Conservation (phyloP, 257 asterid genomes). For the Nyctanthes arbortristis region DNA sequence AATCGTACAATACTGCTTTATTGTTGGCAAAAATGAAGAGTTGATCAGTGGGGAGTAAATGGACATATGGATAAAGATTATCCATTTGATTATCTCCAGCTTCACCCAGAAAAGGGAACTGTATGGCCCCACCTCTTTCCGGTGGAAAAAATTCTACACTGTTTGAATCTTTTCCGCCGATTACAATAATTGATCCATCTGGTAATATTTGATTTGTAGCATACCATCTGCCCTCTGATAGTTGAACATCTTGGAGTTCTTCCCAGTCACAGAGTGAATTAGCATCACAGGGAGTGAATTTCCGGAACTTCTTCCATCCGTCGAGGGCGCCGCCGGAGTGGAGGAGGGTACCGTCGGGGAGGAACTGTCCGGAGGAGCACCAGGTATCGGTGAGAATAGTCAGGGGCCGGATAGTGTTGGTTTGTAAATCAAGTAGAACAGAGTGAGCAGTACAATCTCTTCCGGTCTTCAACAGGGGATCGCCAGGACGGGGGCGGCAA, state of each 20-base stretch:
- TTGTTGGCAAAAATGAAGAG: constrained; percentile 74
- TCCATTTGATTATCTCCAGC: constrained; percentile 66
- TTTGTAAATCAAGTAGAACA: too few species aligned
- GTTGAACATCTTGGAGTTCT: constrained; percentile 53
- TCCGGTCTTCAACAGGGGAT: constrained; percentile 34
- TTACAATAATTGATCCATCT: constrained; percentile 64
- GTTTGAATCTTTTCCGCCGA: too few species aligned
- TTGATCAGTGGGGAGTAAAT: constrained; percentile 68
- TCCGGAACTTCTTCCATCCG: constrained; percentile 61
- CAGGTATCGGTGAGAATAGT: constrained; percentile 81
- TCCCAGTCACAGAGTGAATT: constrained; percentile 67
- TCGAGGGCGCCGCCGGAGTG: constrained; percentile 85
- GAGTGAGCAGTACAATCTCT: too few species aligned
- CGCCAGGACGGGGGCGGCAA: constrained; percentile 45
- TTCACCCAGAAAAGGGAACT: constrained; percentile 50
- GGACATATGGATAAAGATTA: constrained; percentile 87
- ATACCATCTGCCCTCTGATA: constrained; percentile 76
- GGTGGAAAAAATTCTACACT: constrained; percentile 73
- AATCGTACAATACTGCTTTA: constrained; percentile 64
- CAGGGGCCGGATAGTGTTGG: constrained; percentile 69
- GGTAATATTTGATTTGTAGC: constrained; percentile 81
- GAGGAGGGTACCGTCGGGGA: constrained; percentile 84
- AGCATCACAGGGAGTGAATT: constrained; percentile 64
- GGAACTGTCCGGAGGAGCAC: constrained; percentile 94
- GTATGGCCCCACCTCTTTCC: constrained; percentile 36